phyloP scores from a whole-genome alignment of 805 yeast genomes.

The Lachancea quebecensis region DNA sequence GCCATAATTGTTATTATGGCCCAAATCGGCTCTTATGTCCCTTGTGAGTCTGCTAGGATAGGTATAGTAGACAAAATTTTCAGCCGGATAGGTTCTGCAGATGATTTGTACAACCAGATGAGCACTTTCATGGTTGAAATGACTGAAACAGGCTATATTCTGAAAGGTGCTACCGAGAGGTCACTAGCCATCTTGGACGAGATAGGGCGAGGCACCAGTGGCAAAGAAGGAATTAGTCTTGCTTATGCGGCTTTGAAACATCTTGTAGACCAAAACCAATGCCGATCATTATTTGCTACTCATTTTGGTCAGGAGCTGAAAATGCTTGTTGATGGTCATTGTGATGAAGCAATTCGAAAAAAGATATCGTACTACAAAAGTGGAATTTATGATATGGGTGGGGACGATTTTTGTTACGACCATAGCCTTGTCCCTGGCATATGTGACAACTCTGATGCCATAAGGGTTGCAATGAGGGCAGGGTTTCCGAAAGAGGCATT shows the following conservation, averaged over 20 bases:
- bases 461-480: constrained; percentile 68
- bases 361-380: constrained; percentile 19
- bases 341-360: constrained; percentile 17
- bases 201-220: constrained; percentile 85
- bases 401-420: constrained; percentile 33
- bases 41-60: constrained; percentile 54
- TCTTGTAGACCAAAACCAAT: constrained; percentile 46
- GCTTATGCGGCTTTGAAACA: constrained; percentile 69
- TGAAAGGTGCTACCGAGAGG: constrained; percentile 54
- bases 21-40: constrained; percentile 70
- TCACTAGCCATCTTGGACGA: constrained; percentile 82
- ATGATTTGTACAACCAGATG: constrained; percentile 67
- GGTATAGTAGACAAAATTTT: constrained; percentile 75
- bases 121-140: constrained; percentile 94
- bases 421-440: constrained; percentile 60
- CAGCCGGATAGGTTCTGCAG: constrained; percentile 79
- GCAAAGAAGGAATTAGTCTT: constrained; percentile 75
- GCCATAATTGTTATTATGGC: constrained; percentile 63
- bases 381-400: constrained; percentile 22
- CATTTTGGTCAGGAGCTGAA: constrained; percentile 62
- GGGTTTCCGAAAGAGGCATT: constrained; percentile 67
- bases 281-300: constrained; percentile 82
- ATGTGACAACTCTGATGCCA: constrained; percentile 68
- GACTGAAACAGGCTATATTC: constrained; percentile 71
- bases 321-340: constrained; percentile 32